Base-by-base conservation (phyloP, 1,284 basidiomycete genomes). In the Neonothopanus nambi region DNA sequence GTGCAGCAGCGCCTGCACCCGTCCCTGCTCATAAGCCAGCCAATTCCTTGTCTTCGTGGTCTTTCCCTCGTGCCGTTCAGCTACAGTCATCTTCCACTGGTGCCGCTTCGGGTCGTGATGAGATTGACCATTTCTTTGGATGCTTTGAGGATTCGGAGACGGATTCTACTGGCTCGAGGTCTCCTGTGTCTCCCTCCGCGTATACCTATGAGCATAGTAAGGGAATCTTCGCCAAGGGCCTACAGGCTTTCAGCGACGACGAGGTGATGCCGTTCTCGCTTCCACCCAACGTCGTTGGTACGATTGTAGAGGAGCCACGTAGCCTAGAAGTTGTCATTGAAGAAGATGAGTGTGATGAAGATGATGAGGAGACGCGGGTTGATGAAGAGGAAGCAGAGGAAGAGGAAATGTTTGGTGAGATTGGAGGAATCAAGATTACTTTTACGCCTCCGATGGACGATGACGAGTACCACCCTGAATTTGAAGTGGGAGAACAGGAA, bases 111-210 rank as follows among this genome's bases (percentile, higher is more conserved):
- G 62, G 61, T 1, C 56, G 65, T 1, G 67, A 75, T 8, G 77
- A 80, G 44, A 72, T 83, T 24, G 88, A 91, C 63, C 78, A 72
- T 30, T 91, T 91, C 76, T 91, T 91, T 61, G 83, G 79, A 37
- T 91, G 87, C 61, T 67, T 90, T 58, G 83, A 85, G 18, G 55
- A 57, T 21, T 33, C 45, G n/a, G 52, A 54, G 30, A 42, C 52
- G 6, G 46, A 42, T 20, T 48, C 45, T 12, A 42, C 45, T n/a
- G 44, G 44, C 56, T 65, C 55, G 20, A 37, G 45, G 20, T 40
- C 46, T 18, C 43, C 55, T 13, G 47, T 49, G 8, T 51, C 55
- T 4, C 51, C 55, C 20, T 48, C 49, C 18, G 30, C 44, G 13
- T 75, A 70, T 49, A 70, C 75, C 4, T 74, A 77, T 54, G 82